phyloP scores from a whole-genome alignment of 169 alveolate genomes.

The Blepharisma undulans region DNA sequence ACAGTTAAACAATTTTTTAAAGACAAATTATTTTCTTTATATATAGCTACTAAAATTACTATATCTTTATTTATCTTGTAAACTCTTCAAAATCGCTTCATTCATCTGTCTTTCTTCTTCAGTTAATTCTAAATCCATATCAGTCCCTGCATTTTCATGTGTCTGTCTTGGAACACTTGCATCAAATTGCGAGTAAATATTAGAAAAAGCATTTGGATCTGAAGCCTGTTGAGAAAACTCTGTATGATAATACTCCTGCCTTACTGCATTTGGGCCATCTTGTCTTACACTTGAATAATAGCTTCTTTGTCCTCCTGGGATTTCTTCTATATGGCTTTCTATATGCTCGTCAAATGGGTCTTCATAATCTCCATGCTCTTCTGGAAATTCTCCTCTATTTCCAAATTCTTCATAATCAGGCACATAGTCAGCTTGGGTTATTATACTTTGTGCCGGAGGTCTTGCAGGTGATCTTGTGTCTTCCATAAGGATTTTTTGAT shows the following conservation, averaged over 20 bases:
- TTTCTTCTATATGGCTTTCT: neutral
- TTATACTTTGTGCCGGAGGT: neutral
- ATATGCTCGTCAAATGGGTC: neutral
- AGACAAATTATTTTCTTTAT: neutral
- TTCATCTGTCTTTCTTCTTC: slow-evolving; percentile 15
- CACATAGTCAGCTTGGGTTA: neutral
- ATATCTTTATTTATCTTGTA: slow-evolving; percentile 8
- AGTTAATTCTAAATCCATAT: neutral
- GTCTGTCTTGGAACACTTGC: neutral
- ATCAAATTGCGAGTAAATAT: neutral
- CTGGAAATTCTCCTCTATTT: neutral
- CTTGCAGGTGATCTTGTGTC: slow-evolving; percentile 9
- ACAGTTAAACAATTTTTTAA: neutral
- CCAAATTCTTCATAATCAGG: neutral
- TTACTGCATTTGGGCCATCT: neutral
- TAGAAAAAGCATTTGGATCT: neutral
- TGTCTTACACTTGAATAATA: neutral
- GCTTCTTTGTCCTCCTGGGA: neutral
- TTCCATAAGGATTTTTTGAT: slow-evolving; percentile 10
- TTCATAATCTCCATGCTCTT: neutral
- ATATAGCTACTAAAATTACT: neutral
- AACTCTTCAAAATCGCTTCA: slow-evolving; percentile 23
- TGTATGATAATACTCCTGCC: neutral
- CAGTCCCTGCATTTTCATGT: neutral
- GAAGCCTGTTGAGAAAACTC: neutral